These are phyloP conservation scores for Claviceps spartinae DNA, from an alignment of 2,329 filamentous ascomycete species.

Conservation along the genomic window DNA sequence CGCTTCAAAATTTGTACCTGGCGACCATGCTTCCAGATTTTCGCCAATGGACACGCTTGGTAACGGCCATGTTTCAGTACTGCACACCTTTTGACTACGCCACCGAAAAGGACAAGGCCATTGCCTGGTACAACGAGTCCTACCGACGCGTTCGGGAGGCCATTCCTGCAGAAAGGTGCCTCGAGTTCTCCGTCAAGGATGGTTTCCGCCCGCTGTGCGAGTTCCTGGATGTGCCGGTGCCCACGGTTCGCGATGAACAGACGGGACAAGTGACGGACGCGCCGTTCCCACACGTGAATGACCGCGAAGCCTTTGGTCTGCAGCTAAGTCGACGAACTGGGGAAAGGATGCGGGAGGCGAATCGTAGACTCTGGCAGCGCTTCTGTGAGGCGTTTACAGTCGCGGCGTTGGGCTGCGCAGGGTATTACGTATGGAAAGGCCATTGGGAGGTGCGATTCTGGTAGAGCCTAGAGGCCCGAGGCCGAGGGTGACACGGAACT, in stretches of 20 bases:
- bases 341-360: slow-evolving; percentile 10
- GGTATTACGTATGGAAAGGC: slow-evolving; percentile 17
- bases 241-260: slow-evolving; percentile 16
- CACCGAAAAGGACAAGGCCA: slow-evolving; percentile 22
- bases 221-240: slow-evolving; percentile 24
- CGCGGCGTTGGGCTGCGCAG: slow-evolving; percentile 16
- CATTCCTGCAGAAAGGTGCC: slow-evolving; percentile 19
- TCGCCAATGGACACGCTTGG: slow-evolving; percentile 15
- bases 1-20: slow-evolving; percentile 14
- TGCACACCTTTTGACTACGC: slow-evolving; percentile 18
- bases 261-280: slow-evolving; percentile 19
- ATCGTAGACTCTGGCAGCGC: slow-evolving; percentile 12
- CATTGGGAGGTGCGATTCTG: slow-evolving; percentile 11
- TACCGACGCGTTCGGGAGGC: slow-evolving; percentile 23
- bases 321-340: not conserved
- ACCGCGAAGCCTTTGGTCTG: slow-evolving; percentile 14
- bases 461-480: no score
- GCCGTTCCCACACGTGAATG: slow-evolving; percentile 22
- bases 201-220: slow-evolving; percentile 29
- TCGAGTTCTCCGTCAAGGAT: slow-evolving; percentile 25
- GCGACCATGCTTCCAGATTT: slow-evolving; percentile 14
- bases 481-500: no score
- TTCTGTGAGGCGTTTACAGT: slow-evolving; percentile 13
- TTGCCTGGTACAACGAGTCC: slow-evolving; percentile 22
- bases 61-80: slow-evolving; percentile 13